Base-by-base conservation (phyloP, 2,329 filamentous ascomycete species). In the Botrytis medusae region DNA sequence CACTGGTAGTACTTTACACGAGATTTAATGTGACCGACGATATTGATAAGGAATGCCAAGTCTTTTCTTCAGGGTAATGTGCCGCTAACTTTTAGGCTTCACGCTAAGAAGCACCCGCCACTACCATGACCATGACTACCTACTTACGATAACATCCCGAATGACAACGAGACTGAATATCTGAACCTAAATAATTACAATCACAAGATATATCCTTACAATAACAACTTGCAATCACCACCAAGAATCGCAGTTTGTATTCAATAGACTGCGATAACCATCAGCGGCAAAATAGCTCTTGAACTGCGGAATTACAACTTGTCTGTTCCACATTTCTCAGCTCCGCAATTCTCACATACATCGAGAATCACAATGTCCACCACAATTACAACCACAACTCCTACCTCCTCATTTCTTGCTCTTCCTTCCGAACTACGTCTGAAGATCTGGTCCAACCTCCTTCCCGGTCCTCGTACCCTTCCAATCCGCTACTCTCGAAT, bases 351-450 rank as follows among this genome's bases (percentile, higher is more conserved):
- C 64, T 16, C 34, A 32, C 10, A 29, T 25, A 29, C 40, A 46
- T 61, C 67, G 25, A 69, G 34, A 42, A 29, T 48, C 61, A 59
- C 29, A 20, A 69, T 72, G 62, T 69, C 71, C 14, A 68, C 63
- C 54, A 34, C 20, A n/a, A 32, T 34, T 16, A 44, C 44, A 29
- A 62, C 54, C 57, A 22, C 60, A n/a, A 57, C 67, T 16, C 32
- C 51, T 12, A 67, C 51, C 61, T 51, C 72, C 54, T 51, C 62
- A 32, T 72, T 74, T 46, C 54, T 71, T 25, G 44, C 20, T 34
- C 69, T 74, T n/a, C 72, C 72, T 34, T 72, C 69, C 8, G 72
- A 74, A 42, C 63, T 74, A 4, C 72, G 72, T 34, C 62, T 74
- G 16, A 74, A 74, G 68, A 74, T 74, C 51, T 74, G 69, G 69